Evolutionary conservation across 1,284 basidiomycete species (phyloP).

Genomic region (Inonotus obliquus): DNA sequence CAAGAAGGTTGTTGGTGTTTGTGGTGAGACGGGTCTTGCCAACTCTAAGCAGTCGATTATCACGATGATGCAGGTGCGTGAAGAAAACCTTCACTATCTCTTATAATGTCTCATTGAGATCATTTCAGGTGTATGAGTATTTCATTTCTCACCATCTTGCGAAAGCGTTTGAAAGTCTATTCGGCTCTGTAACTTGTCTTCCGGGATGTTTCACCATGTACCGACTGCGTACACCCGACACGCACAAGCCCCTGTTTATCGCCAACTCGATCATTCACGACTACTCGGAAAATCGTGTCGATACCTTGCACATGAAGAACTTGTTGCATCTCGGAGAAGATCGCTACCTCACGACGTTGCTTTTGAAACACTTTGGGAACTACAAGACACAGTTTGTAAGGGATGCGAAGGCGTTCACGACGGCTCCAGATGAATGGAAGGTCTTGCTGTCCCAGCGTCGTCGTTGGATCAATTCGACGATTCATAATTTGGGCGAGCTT

Average conservation of each 20-base stretch:
- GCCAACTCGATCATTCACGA: conserved; percentile 88
- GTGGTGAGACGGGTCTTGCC: conserved; percentile 87
- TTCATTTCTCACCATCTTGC: conserved; percentile 97
- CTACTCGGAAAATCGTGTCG: conserved; percentile 94
- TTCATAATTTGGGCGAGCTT: conserved; percentile 94
- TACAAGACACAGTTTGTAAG: conserved; percentile 94
- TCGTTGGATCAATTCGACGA: conserved; percentile 99
- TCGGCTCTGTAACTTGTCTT: conserved; percentile 97
- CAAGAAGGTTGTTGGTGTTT: conserved; percentile 91
- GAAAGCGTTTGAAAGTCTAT: conserved; percentile 96
- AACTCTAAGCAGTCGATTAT: conserved; percentile 92
- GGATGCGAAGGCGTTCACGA: conserved; percentile 89
- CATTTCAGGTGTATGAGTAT: conserved; percentile 85
- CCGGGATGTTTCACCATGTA: conserved; percentile 98
- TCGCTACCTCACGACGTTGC: conserved; percentile 93
- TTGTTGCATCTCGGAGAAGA: conserved; percentile 96
- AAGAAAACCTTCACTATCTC: conserved; percentile 4
- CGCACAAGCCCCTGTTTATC: conserved; percentile 84
- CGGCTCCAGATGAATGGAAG: conserved; percentile 91
- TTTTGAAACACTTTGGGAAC: conserved; percentile 90
- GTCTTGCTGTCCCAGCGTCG: conserved; percentile 95
- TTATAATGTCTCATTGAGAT: conserved; percentile 5
- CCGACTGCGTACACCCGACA: conserved; percentile 89
- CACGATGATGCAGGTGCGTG: conserved; percentile 92
- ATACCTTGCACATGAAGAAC: conserved; percentile 98